Percentiles rank a stretch among this genome's conserved stretches.
Evolutionary conservation across 2,329 filamentous ascomycete genomes (phyloP).

Genomic region (Tetracladium maxilliforme): DNA sequence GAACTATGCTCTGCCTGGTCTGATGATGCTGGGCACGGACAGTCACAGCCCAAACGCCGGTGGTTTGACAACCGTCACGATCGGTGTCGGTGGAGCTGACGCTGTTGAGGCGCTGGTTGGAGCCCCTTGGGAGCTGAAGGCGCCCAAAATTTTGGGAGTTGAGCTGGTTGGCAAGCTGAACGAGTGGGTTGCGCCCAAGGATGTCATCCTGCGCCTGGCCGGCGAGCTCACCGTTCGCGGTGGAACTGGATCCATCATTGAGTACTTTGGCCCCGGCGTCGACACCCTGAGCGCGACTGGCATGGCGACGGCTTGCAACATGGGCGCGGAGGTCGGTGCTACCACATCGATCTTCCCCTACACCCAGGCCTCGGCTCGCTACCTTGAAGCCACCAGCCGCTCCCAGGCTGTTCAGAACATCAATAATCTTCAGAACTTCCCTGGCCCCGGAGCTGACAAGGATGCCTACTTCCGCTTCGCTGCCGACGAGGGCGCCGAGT

Average conservation of each 20-base stretch:
- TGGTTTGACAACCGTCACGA: conserved; percentile 82
- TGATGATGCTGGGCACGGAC: conserved; percentile 99
- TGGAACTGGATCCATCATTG: conserved; percentile 86
- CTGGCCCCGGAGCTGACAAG: conserved; percentile 13
- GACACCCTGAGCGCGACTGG: conserved; percentile 82
- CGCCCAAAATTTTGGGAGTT: conserved; percentile 79
- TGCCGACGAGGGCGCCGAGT: conserved; percentile 70
- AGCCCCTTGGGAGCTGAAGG: conserved; percentile 94
- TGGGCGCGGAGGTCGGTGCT: conserved; percentile 82
- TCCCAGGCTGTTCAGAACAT: too few relatives aligned
- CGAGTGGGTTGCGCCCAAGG: conserved; percentile 90
- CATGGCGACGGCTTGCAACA: conserved; percentile 85
- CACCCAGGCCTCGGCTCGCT: conserved; percentile 68
- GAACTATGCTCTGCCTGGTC: conserved; percentile 90
- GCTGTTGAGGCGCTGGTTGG: conserved; percentile 94
- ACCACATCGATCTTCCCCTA: conserved; percentile 94
- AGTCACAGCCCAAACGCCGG: conserved; percentile 97
- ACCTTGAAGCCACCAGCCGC: conserved; percentile 74
- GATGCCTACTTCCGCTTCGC: conserved; percentile 33
- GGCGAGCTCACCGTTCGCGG: conserved; percentile 85
- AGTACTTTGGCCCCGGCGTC: conserved; percentile 85
- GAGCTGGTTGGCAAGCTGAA: conserved; percentile 68
- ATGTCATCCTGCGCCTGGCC: conserved; percentile 81
- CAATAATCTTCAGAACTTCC: conserved; percentile 28
- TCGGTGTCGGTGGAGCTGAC: conserved; percentile 93